A percentile compares a stretch with the other conserved stretches of the same genome.
Conservation (phyloP, 2,329 filamentous ascomycete genomes). For the Sclerotinia spermophila region DNA sequence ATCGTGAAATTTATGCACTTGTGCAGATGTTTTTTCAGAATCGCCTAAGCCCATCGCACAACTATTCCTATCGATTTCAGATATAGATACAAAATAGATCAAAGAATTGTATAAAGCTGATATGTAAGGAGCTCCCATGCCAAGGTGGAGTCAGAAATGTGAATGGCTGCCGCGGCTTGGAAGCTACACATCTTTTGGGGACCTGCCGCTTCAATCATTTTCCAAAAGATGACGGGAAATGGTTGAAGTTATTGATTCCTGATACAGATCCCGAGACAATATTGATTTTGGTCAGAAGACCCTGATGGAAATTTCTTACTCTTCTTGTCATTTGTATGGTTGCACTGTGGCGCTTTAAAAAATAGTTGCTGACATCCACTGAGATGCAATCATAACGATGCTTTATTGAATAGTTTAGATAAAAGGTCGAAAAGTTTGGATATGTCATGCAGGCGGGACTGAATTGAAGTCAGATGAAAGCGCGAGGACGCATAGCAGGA, state of each 20-base stretch:
- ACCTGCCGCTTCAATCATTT: background rate
- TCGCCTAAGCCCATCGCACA: background rate
- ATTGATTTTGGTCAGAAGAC: background rate
- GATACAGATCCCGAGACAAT: background rate
- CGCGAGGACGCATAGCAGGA: too few species aligned
- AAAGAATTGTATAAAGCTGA: background rate
- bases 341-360: background rate
- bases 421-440: background rate
- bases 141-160: background rate
- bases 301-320: background rate
- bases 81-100: background rate
- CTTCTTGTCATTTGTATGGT: background rate
- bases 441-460: background rate
- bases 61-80: background rate
- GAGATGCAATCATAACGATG: too few species aligned
- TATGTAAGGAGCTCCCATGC: background rate
- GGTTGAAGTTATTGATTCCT: background rate
- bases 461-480: background rate
- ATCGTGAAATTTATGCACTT: background rate
- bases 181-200: background rate
- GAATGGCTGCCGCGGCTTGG: background rate
- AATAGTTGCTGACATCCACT: background rate
- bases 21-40: too few species aligned
- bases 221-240: background rate
- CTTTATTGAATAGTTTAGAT: background rate